Percentiles rank a stretch among this genome's conserved stretches.
Evolutionary conservation across 1,284 basidiomycete species (phyloP).

Genomic region (Garcileccinum viscosum): DNA sequence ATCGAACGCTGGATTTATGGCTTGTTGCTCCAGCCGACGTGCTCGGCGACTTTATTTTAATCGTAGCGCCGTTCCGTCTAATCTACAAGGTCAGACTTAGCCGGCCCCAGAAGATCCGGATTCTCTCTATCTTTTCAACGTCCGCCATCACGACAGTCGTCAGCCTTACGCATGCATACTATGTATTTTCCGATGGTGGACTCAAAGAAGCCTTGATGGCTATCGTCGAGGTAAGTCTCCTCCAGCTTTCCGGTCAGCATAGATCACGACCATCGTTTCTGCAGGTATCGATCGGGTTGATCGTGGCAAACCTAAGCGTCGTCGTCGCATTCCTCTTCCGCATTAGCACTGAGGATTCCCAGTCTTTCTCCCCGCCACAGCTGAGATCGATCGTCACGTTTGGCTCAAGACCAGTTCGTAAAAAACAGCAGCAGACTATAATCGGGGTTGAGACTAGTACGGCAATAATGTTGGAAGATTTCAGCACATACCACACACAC

Average conservation of each 20-base stretch:
- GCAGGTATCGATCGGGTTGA: constrained; percentile 7
- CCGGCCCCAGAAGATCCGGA: constrained; percentile 6
- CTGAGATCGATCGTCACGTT: constrained; percentile 3
- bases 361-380: neutral
- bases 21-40: constrained; percentile 4
- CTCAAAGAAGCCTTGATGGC: constrained; percentile 6
- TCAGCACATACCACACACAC: neutral
- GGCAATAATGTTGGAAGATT: constrained; percentile 5
- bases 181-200: constrained; percentile 2
- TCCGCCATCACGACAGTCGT: constrained; percentile 13
- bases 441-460: constrained; percentile 5
- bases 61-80: constrained; percentile 5
- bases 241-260: neutral
- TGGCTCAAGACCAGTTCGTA: constrained; percentile 3
- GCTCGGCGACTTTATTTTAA: constrained; percentile 7
- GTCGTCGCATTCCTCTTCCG: constrained; percentile 11
- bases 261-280: neutral
- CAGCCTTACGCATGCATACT: constrained; percentile 1
- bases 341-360: constrained; percentile 3
- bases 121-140: constrained; percentile 9
- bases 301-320: constrained; percentile 1
- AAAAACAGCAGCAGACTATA: neutral
- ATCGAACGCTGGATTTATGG: neutral
- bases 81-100: constrained; percentile 7
- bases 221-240: constrained; percentile 5